A percentile compares a stretch with the other conserved stretches of the same genome.
These are phyloP conservation scores for Triticum aestivum DNA, from an alignment of 176 grass and related monocot genomes.

Conservation along the genomic window IWGSC_CS_RefSeq_v2.1 NC_057811.1:297391951-297392450, in stretches of 20 bases:
- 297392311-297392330: constrained; percentile 98
- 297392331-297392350: constrained; percentile 38
- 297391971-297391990: background rate
- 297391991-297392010: constrained; percentile 6
- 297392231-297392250: constrained; percentile 96
- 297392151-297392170: background rate
- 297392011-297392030: constrained; percentile 15
- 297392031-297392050: constrained; percentile 95
- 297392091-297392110: constrained; percentile 96
- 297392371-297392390: background rate
- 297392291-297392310: constrained; percentile 97
- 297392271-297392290: constrained; percentile 96
- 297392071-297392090: constrained; percentile 94
- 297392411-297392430: background rate
- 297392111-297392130: constrained; percentile 98
- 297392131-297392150: constrained; percentile 71
- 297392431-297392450: constrained; percentile 92
- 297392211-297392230: constrained; percentile 71
- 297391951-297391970: constrained; percentile 70
- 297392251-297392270: constrained; percentile 96
- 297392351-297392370: background rate
- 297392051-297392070: constrained; percentile 99
- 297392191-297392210: constrained; percentile 1
- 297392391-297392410: background rate
- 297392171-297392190: constrained; percentile 14